Base-by-base conservation (phyloP, 1,284 basidiomycete genomes). In the Ceratorhiza oryzae-sativae region DNA sequence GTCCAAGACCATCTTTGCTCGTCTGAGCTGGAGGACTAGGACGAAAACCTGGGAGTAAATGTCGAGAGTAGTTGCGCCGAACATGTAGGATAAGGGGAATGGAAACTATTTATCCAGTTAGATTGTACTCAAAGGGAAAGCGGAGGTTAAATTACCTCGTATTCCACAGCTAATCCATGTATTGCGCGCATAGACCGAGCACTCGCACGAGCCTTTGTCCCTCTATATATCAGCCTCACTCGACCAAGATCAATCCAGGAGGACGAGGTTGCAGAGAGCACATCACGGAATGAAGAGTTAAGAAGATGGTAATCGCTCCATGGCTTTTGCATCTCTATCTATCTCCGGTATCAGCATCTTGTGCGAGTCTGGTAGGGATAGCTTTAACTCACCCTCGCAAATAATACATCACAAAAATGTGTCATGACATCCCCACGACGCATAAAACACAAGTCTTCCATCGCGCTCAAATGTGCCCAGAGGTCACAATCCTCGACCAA, bases 261-360 rank as follows among this genome's bases (percentile, higher is more conserved):
- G 18, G 82, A 80, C 1, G 79, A 77, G 8, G 82, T 80, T 12
- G 85, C 80, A 73, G 87, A 85, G 41, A 90, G 83, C 13, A 88
- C 83, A 72, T 94, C 91, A 15, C 84, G 83, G 75, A 95, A 90
- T 5, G 89, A 87, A 41, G 87, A 88, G 75, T 94, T 94, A 51
- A 95, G 81, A 77, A 91, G 90, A 79, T 95, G 93, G 78, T 92
- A 93, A 79, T 95, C 93, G 42, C 82, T 84, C 94, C 93, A 95
- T 18, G 83, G 79, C 76, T 90, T 87, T 51, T 84, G 82, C 8
- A 81, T 81, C 73, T 92, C 89, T 85, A 93, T 92, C 92, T 94
- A 74, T 10, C n/a, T n/a, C n/a, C n/a, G n/a, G n/a, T 20, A 27
- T 30, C 46, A 32, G n/a, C 25, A 23, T 42, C 36, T 39, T 39